Evolutionary conservation across 192 early-diverging fungal species (phyloP), one percentile per base, ranked within the genome.

Genomic region (Coemansia javaensis): DNA sequence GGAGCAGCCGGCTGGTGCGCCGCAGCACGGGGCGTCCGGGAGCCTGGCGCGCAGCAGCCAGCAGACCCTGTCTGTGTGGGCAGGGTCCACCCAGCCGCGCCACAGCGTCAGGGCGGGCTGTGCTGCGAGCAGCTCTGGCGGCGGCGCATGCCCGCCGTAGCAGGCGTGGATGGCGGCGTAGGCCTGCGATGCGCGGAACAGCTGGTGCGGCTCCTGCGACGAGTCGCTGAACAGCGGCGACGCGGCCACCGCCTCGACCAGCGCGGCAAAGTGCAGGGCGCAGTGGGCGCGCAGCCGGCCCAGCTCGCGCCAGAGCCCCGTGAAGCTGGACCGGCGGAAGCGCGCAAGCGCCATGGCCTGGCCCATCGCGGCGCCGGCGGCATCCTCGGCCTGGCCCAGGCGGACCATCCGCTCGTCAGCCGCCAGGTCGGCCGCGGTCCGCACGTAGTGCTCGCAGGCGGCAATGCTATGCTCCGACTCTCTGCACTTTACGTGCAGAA

Each of bases 281-380:
- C 69, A 73, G 38, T 57, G 62, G 7, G 18, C 10, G 7, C 42
- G 57, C 4, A 65, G 27, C 2, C 62, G 52, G 17, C 22, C 23
- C 24, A 73, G 44, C 52, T 61, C 57, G 13, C 53, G 62, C 62
- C 62, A 73, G 25, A 73, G 49, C 11, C 50, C 69, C 10, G 62
- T 50, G 37, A 73, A 73, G 53, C 65, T 73, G 48, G 57, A 52
- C 33, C 62, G 57, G 11, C 69, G 69, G 50, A 73, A 65, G 20
- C 62, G 62, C 2, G 62, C 62, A 24, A 73, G 49, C 1, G 62
- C 69, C 23, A 60, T 35, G 4, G 57, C 44, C 32, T 65, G 62
- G 36, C 43, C 46, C 57, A 61, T 65, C 5, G 53, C 44, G 1
- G 62, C 48, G 5, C 62, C 62, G 18, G 61, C 32, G 21, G 63